These are phyloP conservation scores for Sporothrix mexicana DNA, from an alignment of 2,329 filamentous ascomycete genomes.

Conservation along the genomic window DNA sequence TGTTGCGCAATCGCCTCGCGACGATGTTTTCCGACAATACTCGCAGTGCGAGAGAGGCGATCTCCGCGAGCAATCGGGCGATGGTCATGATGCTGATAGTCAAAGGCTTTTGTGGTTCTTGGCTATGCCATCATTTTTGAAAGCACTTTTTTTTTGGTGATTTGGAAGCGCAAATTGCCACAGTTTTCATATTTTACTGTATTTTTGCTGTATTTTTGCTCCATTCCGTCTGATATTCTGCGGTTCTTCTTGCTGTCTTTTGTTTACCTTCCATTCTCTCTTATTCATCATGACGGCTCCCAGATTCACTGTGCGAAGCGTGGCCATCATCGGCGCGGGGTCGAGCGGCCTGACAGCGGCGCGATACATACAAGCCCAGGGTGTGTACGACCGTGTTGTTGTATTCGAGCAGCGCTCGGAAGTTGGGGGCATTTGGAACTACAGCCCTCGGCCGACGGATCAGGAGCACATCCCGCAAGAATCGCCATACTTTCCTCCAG, in stretches of 20 bases:
- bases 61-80: conserved; percentile 2
- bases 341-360: conserved; percentile 79
- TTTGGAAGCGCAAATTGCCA: neutral
- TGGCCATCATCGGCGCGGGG: conserved; percentile 84
- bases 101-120: neutral
- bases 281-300: conserved; percentile 41
- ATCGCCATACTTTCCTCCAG: conserved; percentile 65
- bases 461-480: conserved; percentile 69
- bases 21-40: conserved; percentile 13
- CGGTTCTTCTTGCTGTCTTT: neutral
- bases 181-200: neutral
- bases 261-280: neutral
- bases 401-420: conserved; percentile 81
- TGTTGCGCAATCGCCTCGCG: conserved; percentile 24
- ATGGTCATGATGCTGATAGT: neutral
- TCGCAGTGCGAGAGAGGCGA: neutral
- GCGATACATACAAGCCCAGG: conserved; percentile 77
- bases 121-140: conserved; percentile 1
- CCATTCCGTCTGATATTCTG: neutral
- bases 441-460: conserved; percentile 60
- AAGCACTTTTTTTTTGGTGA: neutral
- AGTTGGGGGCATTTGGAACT: conserved; percentile 87
- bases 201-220: neutral
- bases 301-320: conserved; percentile 59
- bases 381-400: conserved; percentile 69